These are phyloP conservation scores for Coffea canephora DNA, from an alignment of 257 asterid species.

Conservation along the genomic window DNA sequence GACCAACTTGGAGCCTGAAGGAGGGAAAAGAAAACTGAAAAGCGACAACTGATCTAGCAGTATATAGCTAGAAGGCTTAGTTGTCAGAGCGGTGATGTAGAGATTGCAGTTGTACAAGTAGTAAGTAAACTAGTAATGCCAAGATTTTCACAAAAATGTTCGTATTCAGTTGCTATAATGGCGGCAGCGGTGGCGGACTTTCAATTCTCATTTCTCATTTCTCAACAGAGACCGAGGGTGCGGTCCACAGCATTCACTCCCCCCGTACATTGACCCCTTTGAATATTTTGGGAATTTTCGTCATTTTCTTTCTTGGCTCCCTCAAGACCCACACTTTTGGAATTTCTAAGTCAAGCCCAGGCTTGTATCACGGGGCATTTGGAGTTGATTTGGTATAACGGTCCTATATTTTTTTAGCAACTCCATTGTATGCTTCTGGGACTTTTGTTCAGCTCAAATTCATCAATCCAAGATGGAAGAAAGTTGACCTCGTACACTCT, in stretches of 20 bases:
- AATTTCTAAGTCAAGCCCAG: not conserved
- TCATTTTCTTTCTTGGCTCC: not conserved
- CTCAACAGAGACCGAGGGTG: not conserved
- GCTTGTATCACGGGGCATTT: not conserved
- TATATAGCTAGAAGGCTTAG: not conserved
- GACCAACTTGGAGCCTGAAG: not conserved
- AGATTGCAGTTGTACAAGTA: no score
- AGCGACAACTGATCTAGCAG: no score
- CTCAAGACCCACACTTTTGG: not conserved
- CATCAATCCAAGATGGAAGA: not conserved
- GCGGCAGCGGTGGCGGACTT: slow-evolving; percentile 19
- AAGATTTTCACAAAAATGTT: not conserved
- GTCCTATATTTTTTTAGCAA: not conserved
- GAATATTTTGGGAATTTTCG: not conserved
- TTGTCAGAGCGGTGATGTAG: not conserved
- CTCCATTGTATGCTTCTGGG: not conserved
- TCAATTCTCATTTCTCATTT: slow-evolving; percentile 10
- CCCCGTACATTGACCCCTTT: not conserved
- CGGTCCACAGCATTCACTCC: slow-evolving; percentile 10
- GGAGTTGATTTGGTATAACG: not conserved
- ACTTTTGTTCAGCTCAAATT: no score
- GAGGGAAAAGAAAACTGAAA: not conserved
- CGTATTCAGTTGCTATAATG: slow-evolving; percentile 1
- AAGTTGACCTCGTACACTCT: not conserved
- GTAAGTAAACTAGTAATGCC: not conserved